phyloP scores from a whole-genome alignment of 768 basidiomycete genomes.

The Kwoniella botswanensis region DNA sequence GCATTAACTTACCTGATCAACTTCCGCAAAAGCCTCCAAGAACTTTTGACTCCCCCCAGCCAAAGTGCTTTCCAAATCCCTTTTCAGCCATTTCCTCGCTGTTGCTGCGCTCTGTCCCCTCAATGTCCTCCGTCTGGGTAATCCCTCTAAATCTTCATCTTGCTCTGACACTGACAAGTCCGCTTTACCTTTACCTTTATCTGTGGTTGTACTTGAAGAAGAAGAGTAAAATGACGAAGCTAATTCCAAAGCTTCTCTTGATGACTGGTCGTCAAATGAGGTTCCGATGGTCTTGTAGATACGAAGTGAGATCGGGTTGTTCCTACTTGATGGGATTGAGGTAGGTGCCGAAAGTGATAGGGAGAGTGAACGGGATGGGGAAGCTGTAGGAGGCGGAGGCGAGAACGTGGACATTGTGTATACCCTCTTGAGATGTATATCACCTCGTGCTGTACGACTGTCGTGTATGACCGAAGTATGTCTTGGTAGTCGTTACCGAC shows the following conservation, averaged over 20 bases:
- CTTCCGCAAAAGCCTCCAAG: conserved; percentile 80
- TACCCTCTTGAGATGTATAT: not conserved
- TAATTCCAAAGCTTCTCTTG: conserved; percentile 75
- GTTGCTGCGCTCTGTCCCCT: conserved; percentile 64
- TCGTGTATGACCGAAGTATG: not conserved
- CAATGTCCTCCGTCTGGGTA: conserved; percentile 32
- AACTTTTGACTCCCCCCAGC: conserved; percentile 82
- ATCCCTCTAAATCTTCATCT: conserved; percentile 8
- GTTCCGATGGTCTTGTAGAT: conserved; percentile 91
- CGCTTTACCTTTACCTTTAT: conserved; percentile 31
- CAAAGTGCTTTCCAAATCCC: conserved; percentile 83
- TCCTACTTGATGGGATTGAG: conserved; percentile 29
- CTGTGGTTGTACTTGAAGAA: not conserved
- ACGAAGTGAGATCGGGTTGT: conserved; percentile 74
- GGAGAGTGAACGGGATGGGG: conserved; percentile 26
- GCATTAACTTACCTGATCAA: conserved; percentile 75
- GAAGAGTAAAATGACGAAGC: conserved; percentile 76
- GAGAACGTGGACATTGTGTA: conserved; percentile 3
- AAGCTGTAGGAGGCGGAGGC: conserved; percentile 15
- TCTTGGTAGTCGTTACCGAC: not conserved
- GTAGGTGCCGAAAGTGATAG: conserved; percentile 18
- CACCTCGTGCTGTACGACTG: not conserved
- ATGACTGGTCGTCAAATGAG: conserved; percentile 55
- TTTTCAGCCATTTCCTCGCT: conserved; percentile 77
- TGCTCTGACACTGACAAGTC: conserved; percentile 3